Conservation (phyloP, 352 stramenopile genomes). For the Phytophthora pistaciae region DNA sequence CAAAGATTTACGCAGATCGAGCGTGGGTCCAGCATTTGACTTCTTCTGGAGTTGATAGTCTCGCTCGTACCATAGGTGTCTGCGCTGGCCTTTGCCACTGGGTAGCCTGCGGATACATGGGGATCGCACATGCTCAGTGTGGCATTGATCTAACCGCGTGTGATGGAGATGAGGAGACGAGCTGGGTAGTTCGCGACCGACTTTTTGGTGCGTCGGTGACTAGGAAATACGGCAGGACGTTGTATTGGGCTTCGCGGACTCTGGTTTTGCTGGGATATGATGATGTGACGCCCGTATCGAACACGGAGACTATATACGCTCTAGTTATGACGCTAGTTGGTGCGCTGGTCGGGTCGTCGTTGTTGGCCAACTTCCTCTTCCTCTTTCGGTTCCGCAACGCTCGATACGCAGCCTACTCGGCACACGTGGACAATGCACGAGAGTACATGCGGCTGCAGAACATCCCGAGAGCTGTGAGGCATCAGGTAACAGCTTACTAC, state of each 20-base stretch:
- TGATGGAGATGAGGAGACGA: conserved; percentile 45
- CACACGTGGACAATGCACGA: conserved; percentile 74
- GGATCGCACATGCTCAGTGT: conserved; percentile 64
- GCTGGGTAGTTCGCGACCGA: conserved; percentile 67
- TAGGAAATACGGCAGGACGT: conserved; percentile 60
- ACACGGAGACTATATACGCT: conserved; percentile 64
- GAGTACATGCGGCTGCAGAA: conserved; percentile 81
- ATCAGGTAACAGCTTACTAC: conserved; percentile 72
- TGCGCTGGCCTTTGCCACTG: conserved; percentile 58
- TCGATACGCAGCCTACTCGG: conserved; percentile 54
- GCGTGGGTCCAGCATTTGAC: conserved; percentile 53
- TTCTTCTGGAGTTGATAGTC: conserved; percentile 64
- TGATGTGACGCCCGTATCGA: conserved; percentile 66
- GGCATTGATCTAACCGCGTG: conserved; percentile 57
- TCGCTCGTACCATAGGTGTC: conserved; percentile 48
- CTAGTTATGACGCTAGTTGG: conserved; percentile 54
- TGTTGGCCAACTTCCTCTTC: conserved; percentile 77
- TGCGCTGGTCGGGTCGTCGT: conserved; percentile 56
- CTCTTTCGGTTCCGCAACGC: conserved; percentile 72
- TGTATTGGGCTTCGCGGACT: conserved; percentile 71
- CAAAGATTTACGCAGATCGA: conserved; percentile 54
- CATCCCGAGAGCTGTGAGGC: conserved; percentile 53
- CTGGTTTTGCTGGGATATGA: conserved; percentile 73
- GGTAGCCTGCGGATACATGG: conserved; percentile 74
- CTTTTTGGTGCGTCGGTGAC: conserved; percentile 47